Base-by-base conservation (phyloP, 2,329 filamentous ascomycete genomes). In the Talaromyces funiculosus region DNA sequence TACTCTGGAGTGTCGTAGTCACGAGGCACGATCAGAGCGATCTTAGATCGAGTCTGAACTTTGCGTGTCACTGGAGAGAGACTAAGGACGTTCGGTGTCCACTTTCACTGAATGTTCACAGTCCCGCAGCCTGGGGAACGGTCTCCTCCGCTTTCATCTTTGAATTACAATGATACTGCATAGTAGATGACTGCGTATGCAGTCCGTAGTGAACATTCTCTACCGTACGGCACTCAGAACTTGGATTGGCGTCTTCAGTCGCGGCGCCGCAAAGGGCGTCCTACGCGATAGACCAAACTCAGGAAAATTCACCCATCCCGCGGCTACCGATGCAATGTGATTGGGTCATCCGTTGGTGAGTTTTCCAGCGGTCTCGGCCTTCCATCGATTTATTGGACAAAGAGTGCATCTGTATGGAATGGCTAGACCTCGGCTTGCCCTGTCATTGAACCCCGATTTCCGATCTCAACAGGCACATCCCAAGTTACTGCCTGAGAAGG, bases 251-350 rank as follows among this genome's bases (percentile, higher is more conserved):
- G n/a, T 35, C 10, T 22, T 33, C 26, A 51, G 22, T 31, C 10
- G 40, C 40, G 18, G 55, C 37, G 55, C 55, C 42, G 40, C 31
- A 9, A 47, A 20, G 14, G 29, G 29, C 22, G n/a, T n/a, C n/a
- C n/a, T n/a, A n/a, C n/a, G 35, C 47, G 29, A 29, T 33, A 51
- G n/a, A 51, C 47, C n/a, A 51, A 51, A 35, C n/a, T 37, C 45
- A 37, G 38, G 20, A 58, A 53, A 33, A 53, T 22, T 33, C 12
- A 10, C 5, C 33, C 43, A 53, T 53, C 47, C 57, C 57, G 57
- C 57, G 29, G 37, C 33, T 59, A 59, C 57, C 57, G 57, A 53
- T 42, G 37, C n/a, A 59, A 59, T 53, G 26, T 35, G 12, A 59
- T 59, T 59, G 57, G 57, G 18, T 35, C 24, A 24, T 59, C 57